Conservation (phyloP, 305 asterid genomes). For the Nicotiana rustica region DNA sequence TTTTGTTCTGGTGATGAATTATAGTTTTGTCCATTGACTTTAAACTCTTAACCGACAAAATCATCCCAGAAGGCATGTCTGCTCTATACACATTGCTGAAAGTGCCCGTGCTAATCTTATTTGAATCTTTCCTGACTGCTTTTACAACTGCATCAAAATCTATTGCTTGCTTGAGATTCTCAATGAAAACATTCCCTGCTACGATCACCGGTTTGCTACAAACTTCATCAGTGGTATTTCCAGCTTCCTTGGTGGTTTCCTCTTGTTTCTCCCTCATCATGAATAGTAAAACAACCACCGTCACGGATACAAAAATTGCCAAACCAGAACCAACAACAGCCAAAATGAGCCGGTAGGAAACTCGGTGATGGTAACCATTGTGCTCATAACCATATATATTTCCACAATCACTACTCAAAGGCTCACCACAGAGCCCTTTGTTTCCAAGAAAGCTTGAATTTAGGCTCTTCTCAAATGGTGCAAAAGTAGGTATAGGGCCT, state of each 20-base stretch:
- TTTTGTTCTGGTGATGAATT: constrained; percentile 71
- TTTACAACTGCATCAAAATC: constrained; percentile 83
- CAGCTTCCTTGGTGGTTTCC: constrained; percentile 59
- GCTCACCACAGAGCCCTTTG: constrained; percentile 89
- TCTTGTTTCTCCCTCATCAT: constrained; percentile 95
- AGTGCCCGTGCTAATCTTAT: constrained; percentile 70
- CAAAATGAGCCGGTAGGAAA: constrained; percentile 77
- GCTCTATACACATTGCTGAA: constrained; percentile 85
- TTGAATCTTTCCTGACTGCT: constrained; percentile 78
- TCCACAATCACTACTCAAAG: constrained; percentile 66
- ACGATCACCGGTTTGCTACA: constrained; percentile 60
- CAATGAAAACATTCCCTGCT: constrained; percentile 83
- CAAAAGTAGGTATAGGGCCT: constrained; percentile 82
- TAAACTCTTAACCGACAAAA: constrained; percentile 68
- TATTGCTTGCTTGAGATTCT: constrained; percentile 80
- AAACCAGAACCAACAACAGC: constrained; percentile 85
- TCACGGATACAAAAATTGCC: constrained; percentile 76
- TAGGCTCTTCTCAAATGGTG: constrained; percentile 82
- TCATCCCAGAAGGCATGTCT: constrained; percentile 95
- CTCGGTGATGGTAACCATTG: constrained; percentile 66
- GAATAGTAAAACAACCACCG: constrained; percentile 70
- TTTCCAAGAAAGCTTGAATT: constrained; percentile 84
- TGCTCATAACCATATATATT: constrained; percentile 49
- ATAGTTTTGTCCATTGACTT: constrained; percentile 78
- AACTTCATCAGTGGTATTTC: constrained; percentile 48